These are phyloP conservation scores for Ceriops tagal DNA, from an alignment of 345 rosid genomes.

Conservation along the genomic window DNA sequence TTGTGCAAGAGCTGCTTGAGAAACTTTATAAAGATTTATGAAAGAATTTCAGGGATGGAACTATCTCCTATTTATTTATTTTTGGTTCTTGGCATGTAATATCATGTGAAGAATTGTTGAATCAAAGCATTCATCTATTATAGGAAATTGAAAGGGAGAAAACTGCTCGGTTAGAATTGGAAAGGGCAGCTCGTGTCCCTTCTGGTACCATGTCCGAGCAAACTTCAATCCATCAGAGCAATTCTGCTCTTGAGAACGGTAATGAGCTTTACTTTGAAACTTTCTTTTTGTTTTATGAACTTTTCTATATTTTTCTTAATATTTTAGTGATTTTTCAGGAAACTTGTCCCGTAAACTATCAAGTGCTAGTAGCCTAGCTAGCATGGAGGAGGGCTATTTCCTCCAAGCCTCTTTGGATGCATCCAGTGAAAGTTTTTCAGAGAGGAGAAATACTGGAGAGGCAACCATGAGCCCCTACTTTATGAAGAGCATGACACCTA, in stretches of 20 bases:
- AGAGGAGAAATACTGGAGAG: conserved; percentile 66
- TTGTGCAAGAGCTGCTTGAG: background rate
- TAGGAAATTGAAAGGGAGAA: conserved; percentile 94
- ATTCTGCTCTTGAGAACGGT: conserved; percentile 74
- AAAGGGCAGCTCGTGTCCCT: conserved; percentile 54
- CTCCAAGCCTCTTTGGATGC: conserved; percentile 93
- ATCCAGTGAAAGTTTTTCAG: conserved; percentile 58
- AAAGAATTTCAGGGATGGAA: too few relatives aligned
- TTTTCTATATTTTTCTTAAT: conserved; percentile 8
- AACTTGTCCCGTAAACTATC: conserved; percentile 69
- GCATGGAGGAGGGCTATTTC: conserved; percentile 96
- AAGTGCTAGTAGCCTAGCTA: conserved; percentile 79
- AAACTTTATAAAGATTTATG: background rate
- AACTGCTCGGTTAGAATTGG: conserved; percentile 79
- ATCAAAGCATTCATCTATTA: conserved; percentile 7
- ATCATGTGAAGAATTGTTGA: background rate
- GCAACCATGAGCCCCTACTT: conserved; percentile 68
- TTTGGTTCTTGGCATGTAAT: background rate
- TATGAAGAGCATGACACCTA: conserved; percentile 93
- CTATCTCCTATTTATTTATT: background rate
- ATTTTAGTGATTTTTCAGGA: conserved; percentile 42
- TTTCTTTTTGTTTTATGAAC: background rate
- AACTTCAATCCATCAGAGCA: conserved; percentile 49
- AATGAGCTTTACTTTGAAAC: conserved; percentile 14
- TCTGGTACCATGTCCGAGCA: conserved; percentile 56